Evolutionary conservation across 192 early-diverging fungal species (phyloP), one percentile per base, ranked within the genome.

Genomic region (Mortierella antarctica): DNA sequence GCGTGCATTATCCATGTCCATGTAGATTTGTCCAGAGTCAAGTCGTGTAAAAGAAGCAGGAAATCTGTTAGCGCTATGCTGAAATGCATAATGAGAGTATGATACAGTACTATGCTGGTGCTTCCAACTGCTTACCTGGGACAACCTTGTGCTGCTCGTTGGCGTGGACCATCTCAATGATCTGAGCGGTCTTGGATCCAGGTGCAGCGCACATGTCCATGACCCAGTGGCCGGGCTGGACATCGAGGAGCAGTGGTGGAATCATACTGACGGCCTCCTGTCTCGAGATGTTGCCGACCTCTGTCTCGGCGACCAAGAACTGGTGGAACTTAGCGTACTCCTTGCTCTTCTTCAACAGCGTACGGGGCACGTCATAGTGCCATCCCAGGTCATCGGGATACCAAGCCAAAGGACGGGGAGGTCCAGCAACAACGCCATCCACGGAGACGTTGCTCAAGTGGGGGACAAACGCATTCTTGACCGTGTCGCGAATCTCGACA

Each of bases 221-320:
- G 31, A 90, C 87, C 65, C 84, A 87, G 77, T 99, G 97, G 58
- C 93, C 83, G 14, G 96, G 90, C 77, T 95, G 84, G 21, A 99
- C 93, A 73, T 97, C 95, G 67, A 99, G 86, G 31, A 99, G 78
- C 67, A 96, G 84, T 51, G 94, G 93, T n/a, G 98, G 98, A 67
- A 99, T 95, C 98, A 99, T 99, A 83, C 93, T 94, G 58, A 99
- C 97, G 6, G 92, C 94, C 71, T 99, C 97, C 85, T 99, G 98
- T 52, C 97, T 88, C 79, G 91, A 95, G 60, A 99, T 93, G 83
- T 99, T 99, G 61, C 98, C 98, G 2, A 95, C 91, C 86, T 98
- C 97, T n/a, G 97, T 98, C 75, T 99, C 98, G 4, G 97, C 89
- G 56, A 97, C 95, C 58, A 99, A 86, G 84, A 98, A 99, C 67